A percentile compares a stretch with the other conserved stretches of the same genome.
Conservation (phyloP, 805 yeast species). For the Metschnikowia vanudenii region DNA sequence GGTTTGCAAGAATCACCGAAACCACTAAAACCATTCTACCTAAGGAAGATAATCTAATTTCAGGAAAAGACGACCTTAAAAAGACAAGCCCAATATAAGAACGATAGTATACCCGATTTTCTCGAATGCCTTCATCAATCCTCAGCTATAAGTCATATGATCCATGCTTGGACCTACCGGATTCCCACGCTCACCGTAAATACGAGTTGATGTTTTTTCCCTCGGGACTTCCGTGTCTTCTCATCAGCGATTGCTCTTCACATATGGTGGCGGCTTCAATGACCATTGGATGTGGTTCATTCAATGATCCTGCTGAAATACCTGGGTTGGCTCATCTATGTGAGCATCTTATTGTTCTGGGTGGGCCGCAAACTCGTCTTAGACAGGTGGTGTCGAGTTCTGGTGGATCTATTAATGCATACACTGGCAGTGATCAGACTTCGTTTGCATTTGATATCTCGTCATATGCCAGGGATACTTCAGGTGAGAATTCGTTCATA, state of each 20-base stretch:
- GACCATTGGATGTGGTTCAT: conserved; percentile 78
- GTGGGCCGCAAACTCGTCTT: conserved; percentile 29
- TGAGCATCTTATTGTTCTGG: conserved; percentile 64
- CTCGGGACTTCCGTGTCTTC: conserved; percentile 65
- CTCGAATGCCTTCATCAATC: conserved; percentile 5
- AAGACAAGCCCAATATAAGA: too few species aligned
- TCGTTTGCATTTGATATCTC: conserved; percentile 65
- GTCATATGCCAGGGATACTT: conserved; percentile 25
- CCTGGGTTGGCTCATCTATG: conserved; percentile 89
- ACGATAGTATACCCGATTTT: too few species aligned
- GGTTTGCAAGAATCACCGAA: too few species aligned
- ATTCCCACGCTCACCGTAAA: conserved; percentile 35
- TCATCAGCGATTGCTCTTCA: conserved; percentile 74
- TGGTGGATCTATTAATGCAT: conserved; percentile 66
- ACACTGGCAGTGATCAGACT: conserved; percentile 66
- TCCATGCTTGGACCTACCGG: conserved; percentile 27
- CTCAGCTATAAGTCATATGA: conserved; percentile 4
- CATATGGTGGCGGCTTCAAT: conserved; percentile 67
- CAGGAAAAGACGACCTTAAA: too few species aligned
- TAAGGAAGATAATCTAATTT: too few species aligned
- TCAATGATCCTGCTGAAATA: conserved; percentile 65
- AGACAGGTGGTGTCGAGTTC: conserved; percentile 50
- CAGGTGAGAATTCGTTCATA: conserved; percentile 28
- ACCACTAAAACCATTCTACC: too few species aligned
- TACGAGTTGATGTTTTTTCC: conserved; percentile 51